A percentile compares a stretch with the other conserved stretches of the same genome.
These are phyloP conservation scores for Yarrowia porcina DNA, from an alignment of 805 yeast genomes.

Conservation along the genomic window DNA sequence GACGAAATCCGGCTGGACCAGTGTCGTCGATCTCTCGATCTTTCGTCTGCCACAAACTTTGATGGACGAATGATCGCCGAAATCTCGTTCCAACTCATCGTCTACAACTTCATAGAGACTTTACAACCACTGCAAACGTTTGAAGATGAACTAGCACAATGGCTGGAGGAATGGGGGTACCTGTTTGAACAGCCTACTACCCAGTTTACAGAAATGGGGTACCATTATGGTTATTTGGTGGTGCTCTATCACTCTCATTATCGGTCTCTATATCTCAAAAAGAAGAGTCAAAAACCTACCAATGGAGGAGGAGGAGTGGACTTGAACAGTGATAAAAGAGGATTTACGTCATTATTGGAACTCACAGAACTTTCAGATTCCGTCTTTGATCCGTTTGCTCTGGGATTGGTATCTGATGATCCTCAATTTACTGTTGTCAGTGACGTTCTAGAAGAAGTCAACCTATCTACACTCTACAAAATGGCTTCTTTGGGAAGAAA, in stretches of 20 bases:
- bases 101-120: slow-evolving; percentile 56
- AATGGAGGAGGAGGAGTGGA: slow-evolving; percentile 1
- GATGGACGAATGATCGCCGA: slow-evolving; percentile 84
- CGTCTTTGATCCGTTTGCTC: slow-evolving; percentile 18
- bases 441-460: slow-evolving; percentile 38
- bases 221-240: slow-evolving; percentile 57
- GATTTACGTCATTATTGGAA: slow-evolving; percentile 8
- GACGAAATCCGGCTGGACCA: slow-evolving; percentile 59
- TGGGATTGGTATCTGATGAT: neutral
- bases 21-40: slow-evolving; percentile 55
- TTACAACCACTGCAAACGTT: slow-evolving; percentile 40
- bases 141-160: slow-evolving; percentile 49
- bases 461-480: slow-evolving; percentile 11
- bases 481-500: slow-evolving; percentile 34
- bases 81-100: slow-evolving; percentile 55
- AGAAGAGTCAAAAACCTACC: neutral
- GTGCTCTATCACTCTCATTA: slow-evolving; percentile 45
- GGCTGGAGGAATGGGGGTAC: slow-evolving; percentile 70
- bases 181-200: slow-evolving; percentile 65
- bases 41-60: slow-evolving; percentile 64
- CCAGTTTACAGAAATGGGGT: slow-evolving; percentile 71
- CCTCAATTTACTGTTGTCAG: slow-evolving; percentile 10
- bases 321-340: slow-evolving; percentile 27
- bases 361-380: slow-evolving; percentile 6
- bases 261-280: slow-evolving; percentile 25